Base-by-base conservation (phyloP, 2,329 filamentous ascomycete genomes). In the Aspergillaceae sp. region DNA sequence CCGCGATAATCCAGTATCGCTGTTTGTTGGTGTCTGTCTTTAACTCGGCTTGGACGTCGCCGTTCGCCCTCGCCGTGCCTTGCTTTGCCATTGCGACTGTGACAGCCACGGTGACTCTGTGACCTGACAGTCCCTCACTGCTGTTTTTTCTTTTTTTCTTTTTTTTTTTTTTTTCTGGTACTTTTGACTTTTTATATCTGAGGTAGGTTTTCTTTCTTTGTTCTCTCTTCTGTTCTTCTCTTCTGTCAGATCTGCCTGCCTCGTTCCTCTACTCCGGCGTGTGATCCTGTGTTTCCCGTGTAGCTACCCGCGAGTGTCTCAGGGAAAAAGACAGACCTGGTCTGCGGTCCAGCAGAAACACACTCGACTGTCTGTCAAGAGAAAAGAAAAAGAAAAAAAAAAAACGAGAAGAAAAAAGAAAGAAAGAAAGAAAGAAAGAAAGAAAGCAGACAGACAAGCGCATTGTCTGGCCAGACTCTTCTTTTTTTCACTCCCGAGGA, bases 11-110 rank as follows among this genome's bases (percentile, higher is more conserved):
- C 19, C 19, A 19, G 19, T 19, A 19, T 19, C 19, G 19, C 19
- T 19, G 19, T 19, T 19, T 19, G 19, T 19, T 19, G 19, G 69
- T 0, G 76, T 65, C 37, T 69, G 65, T 34, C 83, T 73, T 62
- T 85, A 82, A 0, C 64, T 57, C 0, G 80, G 79, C 53, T 82
- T 83, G 19, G 19, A 19, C 19, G 19, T 19, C 43, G 32, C 27
- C 35, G 35, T 29, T 38, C 7, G 32, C n/a, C 33, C 26, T 29
- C 10, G 28, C 11, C 26, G 36, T 11, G 7, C 36, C n/a, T 35
- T 35, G 33, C 33, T 35, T 38, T 38, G 10, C 10, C 35, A 11
- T 11, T 6, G 35, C 35, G 10, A 38, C 35, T 5, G 10, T 38
- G 19, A n/a, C 35, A 32, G 19, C 19, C 19, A 19, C 19, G 19